Evolutionary conservation across 1,139 yeast species (phyloP), one percentile per base, ranked within the genome.

Genomic region (Magnusiomyces tetraspermus): DNA sequence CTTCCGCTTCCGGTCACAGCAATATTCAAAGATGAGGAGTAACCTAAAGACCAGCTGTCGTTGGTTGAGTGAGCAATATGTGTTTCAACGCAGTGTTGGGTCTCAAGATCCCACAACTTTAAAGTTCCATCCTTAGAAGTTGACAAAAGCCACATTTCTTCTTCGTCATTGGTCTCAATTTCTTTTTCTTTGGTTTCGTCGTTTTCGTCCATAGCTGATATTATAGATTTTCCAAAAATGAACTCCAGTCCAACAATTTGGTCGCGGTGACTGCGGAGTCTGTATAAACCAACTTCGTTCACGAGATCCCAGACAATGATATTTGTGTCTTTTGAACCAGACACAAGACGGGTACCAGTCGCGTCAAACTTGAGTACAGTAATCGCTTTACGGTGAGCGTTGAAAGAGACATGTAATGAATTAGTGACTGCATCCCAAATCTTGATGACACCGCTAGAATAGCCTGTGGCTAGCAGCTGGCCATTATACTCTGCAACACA

Each of bases 271-370:
- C 97, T 90, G 66, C 88, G 80, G 55, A 92, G 75, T 63, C 90
- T 83, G 71, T 79, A 86, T 48, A 90, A 70, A 10, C 99, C 99
- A 46, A 80, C 83, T 73, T 92, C 99, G 15, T 87, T 86, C 10
- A 92, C 92, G 56, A 92, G 77, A 71, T 92, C 99, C 99, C 99
- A 92, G 58, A 90, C 74, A 57, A 94, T 85, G 38, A 92, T 80
- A 54, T 79, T 75, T 1, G 96, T 77, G 67, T 92, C 99, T 49
- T 79, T 77, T 0, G 96, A 83, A 1, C 97, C 98, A 11, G 95
- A 84, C 23, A 84, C 80, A 30, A 92, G 72, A 58, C 94, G 75
- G 0, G 97, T 89, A 47, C 98, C 97, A 45, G 83, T 80, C 23
- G 67, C 62, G 65, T 90, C 97, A 63, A 92, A 92, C 54, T 71